Evolutionary conservation across 2,329 filamentous ascomycete genomes (phyloP), one percentile per base, ranked within the genome.

Genomic region (Colletotrichum theobromicola): DNA sequence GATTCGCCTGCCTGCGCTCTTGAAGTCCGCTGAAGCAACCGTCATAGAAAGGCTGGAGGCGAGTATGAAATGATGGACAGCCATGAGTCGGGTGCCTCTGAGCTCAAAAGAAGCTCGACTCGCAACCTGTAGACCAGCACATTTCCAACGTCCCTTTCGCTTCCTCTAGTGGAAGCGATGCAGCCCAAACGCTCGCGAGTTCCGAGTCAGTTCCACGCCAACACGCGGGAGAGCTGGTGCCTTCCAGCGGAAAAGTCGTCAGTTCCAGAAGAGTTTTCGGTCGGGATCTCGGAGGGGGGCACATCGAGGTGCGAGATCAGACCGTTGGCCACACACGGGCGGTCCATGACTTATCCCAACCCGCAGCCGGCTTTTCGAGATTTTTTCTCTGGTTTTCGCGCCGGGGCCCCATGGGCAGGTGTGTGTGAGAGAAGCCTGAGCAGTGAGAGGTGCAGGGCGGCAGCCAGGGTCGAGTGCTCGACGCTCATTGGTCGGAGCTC

Each of bases 41-140:
- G 57, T 50, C 42, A 50, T 21, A 50, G 42, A 50, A n/a, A 61
- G n/a, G 9, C 57, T 28, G 57, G 18, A 30, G 18, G 26, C 42
- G 67, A 35, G 61, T 26, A 30, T 16, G 21, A 58, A 46, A 53
- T 24, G 32, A 37, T 69, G 53, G n/a, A 34, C 21, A 18, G 9
- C 28, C 67, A 66, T 71, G 72, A 74, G 61, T 72, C 72, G 67
- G 62, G 61, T 26, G 18, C 26, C 57, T 62, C 15, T 58, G 46
- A 46, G 32, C 55, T 63, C 58, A 26, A 62, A 34, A 32, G 57
- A 72, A 21, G 63, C 63, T 53, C 53, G 26, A 46, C 64, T 37
- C 50, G 30, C 58, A 34, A 30, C 21, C 21, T 35, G 50, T 13
- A 21, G 18, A 21, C n/a, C 5, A 24, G 42, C 42, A 6, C 12